These are phyloP conservation scores for Berberis thunbergii DNA, from an alignment of 164 flowering plant genomes.

Conservation along the genomic window DNA sequence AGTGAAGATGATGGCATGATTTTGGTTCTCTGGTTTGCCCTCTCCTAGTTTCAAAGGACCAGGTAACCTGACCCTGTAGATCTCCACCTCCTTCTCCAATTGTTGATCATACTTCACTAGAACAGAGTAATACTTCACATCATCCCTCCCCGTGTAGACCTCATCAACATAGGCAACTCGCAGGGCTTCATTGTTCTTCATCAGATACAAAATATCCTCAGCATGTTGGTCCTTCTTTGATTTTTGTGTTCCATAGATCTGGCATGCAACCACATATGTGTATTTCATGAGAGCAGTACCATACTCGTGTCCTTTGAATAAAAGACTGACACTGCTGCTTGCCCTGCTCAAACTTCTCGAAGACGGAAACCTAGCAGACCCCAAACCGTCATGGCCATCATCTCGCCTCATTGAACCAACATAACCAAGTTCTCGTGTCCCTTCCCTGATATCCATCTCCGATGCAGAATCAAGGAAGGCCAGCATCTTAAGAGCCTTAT, in stretches of 20 bases:
- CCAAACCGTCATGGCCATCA: slow-evolving; percentile 21
- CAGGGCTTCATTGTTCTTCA: slow-evolving; percentile 84
- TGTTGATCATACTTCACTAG: slow-evolving; percentile 83
- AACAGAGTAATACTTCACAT: slow-evolving; percentile 69
- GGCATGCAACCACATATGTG: slow-evolving; percentile 88
- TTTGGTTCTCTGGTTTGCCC: slow-evolving; percentile 97
- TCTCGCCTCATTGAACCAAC: slow-evolving; percentile 28
- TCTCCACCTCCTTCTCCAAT: slow-evolving; percentile 68
- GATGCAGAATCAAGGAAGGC: slow-evolving; percentile 87
- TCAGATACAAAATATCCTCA: slow-evolving; percentile 63
- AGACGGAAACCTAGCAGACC: slow-evolving; percentile 17
- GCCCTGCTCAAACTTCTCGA: slow-evolving; percentile 32
- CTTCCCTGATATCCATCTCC: slow-evolving; percentile 71
- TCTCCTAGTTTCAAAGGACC: slow-evolving; percentile 90
- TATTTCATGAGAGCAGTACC: slow-evolving; percentile 80
- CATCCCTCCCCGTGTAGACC: slow-evolving; percentile 52
- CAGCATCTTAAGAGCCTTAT: slow-evolving; percentile 81
- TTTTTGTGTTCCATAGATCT: slow-evolving; percentile 78
- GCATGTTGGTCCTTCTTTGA: slow-evolving; percentile 55
- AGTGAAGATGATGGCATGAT: slow-evolving; percentile 90
- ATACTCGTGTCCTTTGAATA: slow-evolving; percentile 66
- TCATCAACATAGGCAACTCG: slow-evolving; percentile 95
- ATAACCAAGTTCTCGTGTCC: slow-evolving; percentile 47
- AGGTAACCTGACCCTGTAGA: slow-evolving; percentile 73
- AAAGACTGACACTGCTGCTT: slow-evolving; percentile 41